phyloP scores from a whole-genome alignment of 1,284 basidiomycete species.

The Ceratobasidium sp. region DNA sequence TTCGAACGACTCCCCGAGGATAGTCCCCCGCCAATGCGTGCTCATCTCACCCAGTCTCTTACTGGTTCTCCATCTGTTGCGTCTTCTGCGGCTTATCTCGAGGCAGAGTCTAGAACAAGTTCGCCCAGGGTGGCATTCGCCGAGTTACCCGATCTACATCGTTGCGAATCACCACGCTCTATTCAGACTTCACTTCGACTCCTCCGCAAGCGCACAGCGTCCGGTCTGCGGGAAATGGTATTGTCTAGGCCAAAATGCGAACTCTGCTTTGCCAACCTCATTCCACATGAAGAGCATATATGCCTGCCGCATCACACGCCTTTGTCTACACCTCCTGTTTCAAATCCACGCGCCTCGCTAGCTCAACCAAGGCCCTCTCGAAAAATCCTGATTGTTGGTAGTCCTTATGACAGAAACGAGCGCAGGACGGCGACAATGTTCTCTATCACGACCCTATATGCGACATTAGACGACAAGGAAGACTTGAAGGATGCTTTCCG shows the following conservation, averaged over 20 bases:
- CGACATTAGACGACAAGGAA: not conserved
- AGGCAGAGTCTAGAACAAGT: not conserved
- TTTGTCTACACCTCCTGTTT: not conserved
- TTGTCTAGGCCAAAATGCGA: not conserved
- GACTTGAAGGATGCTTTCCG: not conserved
- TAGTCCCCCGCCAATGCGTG: not conserved
- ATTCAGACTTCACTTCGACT: no score
- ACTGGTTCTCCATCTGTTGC: not conserved
- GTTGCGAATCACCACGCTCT: not conserved
- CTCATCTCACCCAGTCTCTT: not conserved
- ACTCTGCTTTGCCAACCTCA: not conserved
- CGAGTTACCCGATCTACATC: not conserved
- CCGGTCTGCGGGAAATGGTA: not conserved
- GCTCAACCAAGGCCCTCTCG: constrained; percentile 2
- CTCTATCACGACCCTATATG: constrained; percentile 3
- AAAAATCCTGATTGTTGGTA: constrained; percentile 21
- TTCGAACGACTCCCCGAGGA: not conserved
- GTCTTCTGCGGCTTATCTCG: not conserved
- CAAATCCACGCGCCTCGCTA: not conserved
- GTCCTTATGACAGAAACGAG: not conserved
- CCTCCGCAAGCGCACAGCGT: not conserved
- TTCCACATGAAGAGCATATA: not conserved
- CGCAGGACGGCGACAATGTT: constrained; percentile 28
- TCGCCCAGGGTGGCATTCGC: not conserved
- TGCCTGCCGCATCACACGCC: not conserved